Base-by-base conservation (phyloP, 2,329 filamentous ascomycete genomes). In the Dothistroma pini region DNA sequence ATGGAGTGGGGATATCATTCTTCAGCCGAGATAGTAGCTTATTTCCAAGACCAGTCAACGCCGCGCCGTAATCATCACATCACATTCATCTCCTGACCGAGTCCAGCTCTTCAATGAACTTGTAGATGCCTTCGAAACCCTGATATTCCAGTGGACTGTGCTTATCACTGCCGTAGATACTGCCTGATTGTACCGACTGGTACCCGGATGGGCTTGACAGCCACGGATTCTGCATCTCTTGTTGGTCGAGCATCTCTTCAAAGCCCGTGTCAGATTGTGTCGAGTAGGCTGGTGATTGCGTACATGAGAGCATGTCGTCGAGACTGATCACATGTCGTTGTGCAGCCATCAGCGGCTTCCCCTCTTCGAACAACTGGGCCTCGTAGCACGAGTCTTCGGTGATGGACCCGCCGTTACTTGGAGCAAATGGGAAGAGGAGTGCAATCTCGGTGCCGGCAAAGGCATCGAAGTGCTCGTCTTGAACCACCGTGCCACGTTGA, bases 401-500 rank as follows among this genome's bases (percentile, higher is more conserved):
- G 11, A 68, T 62, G 31, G 80, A 77, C 52, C 78, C 67, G 4
- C 78, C 76, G 53, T 79, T 74, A 63, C 81, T 86, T 0, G 93
- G 89, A 0, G 93, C 93, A 70, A 91, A 96, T 0, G 93, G 93
- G 70, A 96, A 97, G 49, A 87, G 83, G 21, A 97, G 81, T 5
- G 91, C 91, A 66, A 95, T 83, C 1, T 89, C 82, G 0, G 86
- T 86, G 9, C 89, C 91, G 29, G 82, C 81, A 59, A 83, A 85
- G 7, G 75, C 71, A 58, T 90, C 85, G 68, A 96, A 96, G 19
- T 88, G 86, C 34, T 83, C 81, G 66, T 97, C 95, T 77, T 97
- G 89, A 12, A 83, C 79, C 4, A 97, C 84, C 4, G 90, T 79
- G 1, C 95, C 95, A 57, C 91, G 84, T 64, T 88, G 86, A 8